Conservation (phyloP, 2,329 filamentous ascomycete genomes). For the Cordyceps tenuipes region DNA sequence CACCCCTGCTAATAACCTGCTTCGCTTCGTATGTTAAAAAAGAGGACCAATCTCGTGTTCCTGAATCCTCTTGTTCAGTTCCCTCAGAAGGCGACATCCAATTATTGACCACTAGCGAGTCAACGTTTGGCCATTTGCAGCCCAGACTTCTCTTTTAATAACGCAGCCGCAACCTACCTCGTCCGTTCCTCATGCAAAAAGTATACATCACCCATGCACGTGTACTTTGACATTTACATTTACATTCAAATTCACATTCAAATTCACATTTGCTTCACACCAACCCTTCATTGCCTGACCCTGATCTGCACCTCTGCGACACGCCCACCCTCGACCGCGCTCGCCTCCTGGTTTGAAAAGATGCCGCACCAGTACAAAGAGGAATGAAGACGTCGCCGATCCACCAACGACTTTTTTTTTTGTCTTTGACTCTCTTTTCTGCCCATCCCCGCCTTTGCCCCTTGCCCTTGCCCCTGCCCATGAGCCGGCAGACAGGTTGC, state of each 20-base stretch:
- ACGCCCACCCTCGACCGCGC: background rate
- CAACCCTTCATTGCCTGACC: too few relatives aligned
- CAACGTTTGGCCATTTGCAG: background rate
- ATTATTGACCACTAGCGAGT: too few relatives aligned
- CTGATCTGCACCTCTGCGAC: background rate
- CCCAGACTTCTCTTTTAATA: background rate
- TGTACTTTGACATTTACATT: background rate
- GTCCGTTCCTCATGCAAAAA: background rate
- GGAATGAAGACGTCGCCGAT: background rate
- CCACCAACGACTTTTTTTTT: background rate
- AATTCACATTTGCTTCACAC: too few relatives aligned
- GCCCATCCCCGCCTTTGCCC: background rate
- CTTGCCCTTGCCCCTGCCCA: too few relatives aligned
- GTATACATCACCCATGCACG: background rate
- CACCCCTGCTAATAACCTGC: background rate
- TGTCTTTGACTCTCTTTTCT: background rate
- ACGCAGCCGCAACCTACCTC: background rate
- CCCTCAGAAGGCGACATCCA: too few relatives aligned
- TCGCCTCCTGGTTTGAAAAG: slow-evolving; percentile 1
- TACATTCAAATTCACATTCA: too few relatives aligned
- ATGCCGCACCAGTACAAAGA: background rate
- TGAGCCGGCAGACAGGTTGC: too few relatives aligned
- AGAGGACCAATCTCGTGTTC: background rate
- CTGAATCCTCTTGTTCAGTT: background rate
- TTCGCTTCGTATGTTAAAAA: background rate